phyloP scores from a whole-genome alignment of 2,329 filamentous ascomycete genomes.

The Emergomyces pasteurianus region DNA sequence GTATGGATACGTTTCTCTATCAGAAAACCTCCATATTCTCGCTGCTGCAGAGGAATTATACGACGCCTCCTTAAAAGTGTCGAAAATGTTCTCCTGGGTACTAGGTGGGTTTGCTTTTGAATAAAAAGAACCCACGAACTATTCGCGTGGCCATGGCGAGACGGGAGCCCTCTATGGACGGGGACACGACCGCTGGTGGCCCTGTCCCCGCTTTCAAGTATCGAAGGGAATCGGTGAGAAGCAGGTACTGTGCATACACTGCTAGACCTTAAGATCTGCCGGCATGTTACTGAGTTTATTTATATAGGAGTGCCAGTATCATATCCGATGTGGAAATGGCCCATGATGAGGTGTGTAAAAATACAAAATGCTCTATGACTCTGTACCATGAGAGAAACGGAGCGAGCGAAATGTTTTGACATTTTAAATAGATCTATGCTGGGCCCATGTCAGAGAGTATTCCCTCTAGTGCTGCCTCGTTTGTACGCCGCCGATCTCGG shows the following conservation, averaged over 20 bases:
- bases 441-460: slow-evolving; percentile 91
- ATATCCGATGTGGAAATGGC: slow-evolving; percentile 98
- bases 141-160: slow-evolving; percentile 19
- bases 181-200: slow-evolving; percentile 5
- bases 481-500: slow-evolving; percentile 68
- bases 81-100: not conserved
- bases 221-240: slow-evolving; percentile 22
- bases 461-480: slow-evolving; percentile 87
- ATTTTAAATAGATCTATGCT: slow-evolving; percentile 54
- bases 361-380: not conserved
- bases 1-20: too few species aligned
- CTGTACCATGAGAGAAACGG: slow-evolving; percentile 4
- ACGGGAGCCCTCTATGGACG: slow-evolving; percentile 16
- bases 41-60: not conserved
- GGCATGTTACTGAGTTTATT: not conserved
- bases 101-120: not conserved
- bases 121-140: not conserved
- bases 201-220: slow-evolving; percentile 1
- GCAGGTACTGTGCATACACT: slow-evolving; percentile 25
- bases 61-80: not conserved
- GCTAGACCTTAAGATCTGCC: not conserved
- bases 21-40: not conserved
- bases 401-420: not conserved
- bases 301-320: slow-evolving; percentile 47
- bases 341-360: slow-evolving; percentile 63